Conservation (phyloP, 2,329 filamentous ascomycete species). For the Teratosphaeriaceae sp. region DNA sequence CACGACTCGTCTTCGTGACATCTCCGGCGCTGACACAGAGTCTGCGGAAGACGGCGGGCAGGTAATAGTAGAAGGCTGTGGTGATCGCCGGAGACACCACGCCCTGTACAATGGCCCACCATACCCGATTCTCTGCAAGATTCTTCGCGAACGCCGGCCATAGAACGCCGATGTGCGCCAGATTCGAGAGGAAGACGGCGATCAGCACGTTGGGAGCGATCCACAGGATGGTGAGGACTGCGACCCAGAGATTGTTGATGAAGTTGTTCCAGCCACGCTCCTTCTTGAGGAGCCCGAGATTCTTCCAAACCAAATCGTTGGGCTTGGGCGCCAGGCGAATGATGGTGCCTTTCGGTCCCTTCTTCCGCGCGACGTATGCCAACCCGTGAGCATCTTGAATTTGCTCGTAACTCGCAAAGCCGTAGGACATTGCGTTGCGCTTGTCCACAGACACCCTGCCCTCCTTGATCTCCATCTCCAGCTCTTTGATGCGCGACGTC, state of each 20-base stretch:
- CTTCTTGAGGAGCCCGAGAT: conserved; percentile 65
- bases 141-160: conserved; percentile 69
- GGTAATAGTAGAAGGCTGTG: conserved; percentile 76
- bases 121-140: conserved; percentile 54
- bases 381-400: conserved; percentile 85
- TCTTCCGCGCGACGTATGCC: conserved; percentile 72
- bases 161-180: conserved; percentile 70
- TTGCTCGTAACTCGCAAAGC: conserved; percentile 87
- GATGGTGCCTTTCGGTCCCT: conserved; percentile 70
- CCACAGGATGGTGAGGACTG: conserved; percentile 74
- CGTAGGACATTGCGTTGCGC: conserved; percentile 81
- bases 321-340: conserved; percentile 77
- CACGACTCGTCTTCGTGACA: conserved; percentile 83
- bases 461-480: conserved; percentile 80
- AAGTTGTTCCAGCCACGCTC: conserved; percentile 66
- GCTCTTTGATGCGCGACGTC: conserved; percentile 71
- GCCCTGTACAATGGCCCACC: conserved; percentile 90
- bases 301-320: conserved; percentile 94
- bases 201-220: conserved; percentile 91
- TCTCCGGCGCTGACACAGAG: conserved; percentile 80
- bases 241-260: conserved; percentile 78
- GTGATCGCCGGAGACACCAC: conserved; percentile 81
- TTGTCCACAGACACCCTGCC: conserved; percentile 77
- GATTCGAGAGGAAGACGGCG: conserved; percentile 83
- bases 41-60: conserved; percentile 87